Evolutionary conservation across 2,329 filamentous ascomycete genomes (phyloP), one percentile per base, ranked within the genome.

Genomic region (Venturia carpophila): DNA sequence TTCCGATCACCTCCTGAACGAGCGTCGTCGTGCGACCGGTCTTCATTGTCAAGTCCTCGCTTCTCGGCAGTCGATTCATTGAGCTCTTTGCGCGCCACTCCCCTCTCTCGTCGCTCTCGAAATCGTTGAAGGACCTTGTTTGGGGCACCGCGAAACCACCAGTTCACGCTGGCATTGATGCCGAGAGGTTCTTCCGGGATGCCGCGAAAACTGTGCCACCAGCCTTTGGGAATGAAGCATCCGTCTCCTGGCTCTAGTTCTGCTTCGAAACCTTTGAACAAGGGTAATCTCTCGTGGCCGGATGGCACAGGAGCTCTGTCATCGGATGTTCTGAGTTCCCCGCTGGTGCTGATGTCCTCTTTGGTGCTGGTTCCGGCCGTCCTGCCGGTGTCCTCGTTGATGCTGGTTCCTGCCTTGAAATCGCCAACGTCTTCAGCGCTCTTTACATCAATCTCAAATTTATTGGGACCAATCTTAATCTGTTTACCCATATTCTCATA

Each of bases 131-230:
- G 3, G 30, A 34, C 30, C 6, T 34, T 34, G 30, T 34, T 34
- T 34, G 30, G 30, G 21, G 21, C 52, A 37, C 27, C 6, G 2
- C 15, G 52, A 68, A 91, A 92, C 89, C 89, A 92, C 89, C 89
- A 92, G 71, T 94, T 93, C 69, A 85, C 84, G 65, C 84, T 86
- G 67, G 80, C 84, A 64, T 82, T 87, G 63, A 86, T 80, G 27
- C 82, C 79, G 64, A 81, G 86, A 62, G 85, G 79, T 24, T 81
- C 79, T 30, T 42, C 41, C 17, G 83, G 85, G 58, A 81, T 70
- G 47, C 90, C 89, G 71, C 83, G 86, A 64, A 95, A 84, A 72
- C 88, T 90, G 80, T 95, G 91, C 91, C 91, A 95, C 90, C 90
- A 94, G 1, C 89, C 89, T 67, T 85, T 84, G 0, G 91, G 91